Evolutionary conservation across 257 asterid species (phyloP).

Genomic region (Capsicum chinense): DNA sequence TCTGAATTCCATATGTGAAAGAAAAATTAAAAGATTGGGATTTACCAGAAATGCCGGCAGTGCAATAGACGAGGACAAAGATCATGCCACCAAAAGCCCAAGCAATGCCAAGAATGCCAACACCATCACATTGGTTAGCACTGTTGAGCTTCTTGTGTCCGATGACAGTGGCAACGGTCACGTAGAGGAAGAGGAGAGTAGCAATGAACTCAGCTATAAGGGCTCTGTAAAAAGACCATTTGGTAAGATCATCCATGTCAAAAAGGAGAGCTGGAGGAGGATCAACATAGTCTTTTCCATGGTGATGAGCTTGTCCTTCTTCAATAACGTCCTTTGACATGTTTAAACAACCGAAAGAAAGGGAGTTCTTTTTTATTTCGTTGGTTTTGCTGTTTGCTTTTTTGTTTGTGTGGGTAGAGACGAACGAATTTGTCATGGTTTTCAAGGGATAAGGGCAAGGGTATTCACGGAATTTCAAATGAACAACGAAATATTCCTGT

Average conservation of each 20-base stretch:
- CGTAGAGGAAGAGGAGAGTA: conserved; percentile 23
- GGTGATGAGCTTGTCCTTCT: conserved; percentile 24
- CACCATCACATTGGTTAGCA: not conserved
- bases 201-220: conserved; percentile 22
- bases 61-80: conserved; percentile 7
- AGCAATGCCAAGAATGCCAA: conserved; percentile 27
- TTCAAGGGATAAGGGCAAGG: not conserved
- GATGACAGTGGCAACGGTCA: conserved; percentile 8
- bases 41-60: conserved; percentile 29
- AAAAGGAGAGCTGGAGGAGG: conserved; percentile 24
- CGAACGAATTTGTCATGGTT: not conserved
- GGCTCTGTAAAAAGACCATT: conserved; percentile 25
- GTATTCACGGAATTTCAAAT: not conserved
- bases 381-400: too few relatives aligned
- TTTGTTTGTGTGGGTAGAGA: not conserved
- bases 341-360: not conserved
- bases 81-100: conserved; percentile 32
- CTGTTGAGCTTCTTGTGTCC: not conserved
- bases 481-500: conserved; percentile 17
- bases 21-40: not conserved
- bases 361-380: not conserved
- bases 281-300: conserved; percentile 28
- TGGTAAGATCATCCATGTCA: not conserved
- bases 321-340: conserved; percentile 24
- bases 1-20: not conserved